Conservation (phyloP, 306 rosid genomes). For the Dryas octopetala region DNA sequence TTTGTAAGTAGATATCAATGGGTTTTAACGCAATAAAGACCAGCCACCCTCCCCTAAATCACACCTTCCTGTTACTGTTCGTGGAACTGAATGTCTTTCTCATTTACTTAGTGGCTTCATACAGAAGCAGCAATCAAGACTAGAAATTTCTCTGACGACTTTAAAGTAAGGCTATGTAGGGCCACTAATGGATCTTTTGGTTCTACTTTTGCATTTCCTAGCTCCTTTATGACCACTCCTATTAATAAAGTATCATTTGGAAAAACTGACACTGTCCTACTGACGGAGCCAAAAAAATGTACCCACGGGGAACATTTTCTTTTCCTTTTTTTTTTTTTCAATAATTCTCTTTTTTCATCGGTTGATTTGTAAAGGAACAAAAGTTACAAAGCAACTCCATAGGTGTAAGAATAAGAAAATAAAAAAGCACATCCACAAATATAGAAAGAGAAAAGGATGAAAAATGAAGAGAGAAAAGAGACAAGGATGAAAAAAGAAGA, state of each 20-base stretch:
- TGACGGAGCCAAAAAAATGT: too few relatives aligned
- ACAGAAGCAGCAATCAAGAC: not conserved
- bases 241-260: not conserved
- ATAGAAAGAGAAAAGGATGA: too few relatives aligned
- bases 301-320: too few relatives aligned
- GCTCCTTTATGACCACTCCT: not conserved
- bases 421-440: too few relatives aligned
- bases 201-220: not conserved
- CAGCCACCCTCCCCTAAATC: not conserved
- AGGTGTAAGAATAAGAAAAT: too few relatives aligned
- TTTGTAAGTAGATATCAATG: too few relatives aligned
- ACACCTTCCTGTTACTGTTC: not conserved
- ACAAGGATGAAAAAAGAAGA: too few relatives aligned
- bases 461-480: too few relatives aligned
- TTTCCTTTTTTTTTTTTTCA: too few relatives aligned
- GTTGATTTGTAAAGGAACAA: too few relatives aligned
- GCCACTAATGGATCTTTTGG: not conserved
- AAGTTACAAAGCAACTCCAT: too few relatives aligned
- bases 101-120: not conserved
- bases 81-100: not conserved
- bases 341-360: too few relatives aligned
- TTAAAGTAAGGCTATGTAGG: not conserved
- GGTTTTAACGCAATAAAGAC: not conserved
- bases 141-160: not conserved
- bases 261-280: not conserved